Conservation (phyloP, 2,329 filamentous ascomycete genomes). For the Cryphonectria radicalis region DNA sequence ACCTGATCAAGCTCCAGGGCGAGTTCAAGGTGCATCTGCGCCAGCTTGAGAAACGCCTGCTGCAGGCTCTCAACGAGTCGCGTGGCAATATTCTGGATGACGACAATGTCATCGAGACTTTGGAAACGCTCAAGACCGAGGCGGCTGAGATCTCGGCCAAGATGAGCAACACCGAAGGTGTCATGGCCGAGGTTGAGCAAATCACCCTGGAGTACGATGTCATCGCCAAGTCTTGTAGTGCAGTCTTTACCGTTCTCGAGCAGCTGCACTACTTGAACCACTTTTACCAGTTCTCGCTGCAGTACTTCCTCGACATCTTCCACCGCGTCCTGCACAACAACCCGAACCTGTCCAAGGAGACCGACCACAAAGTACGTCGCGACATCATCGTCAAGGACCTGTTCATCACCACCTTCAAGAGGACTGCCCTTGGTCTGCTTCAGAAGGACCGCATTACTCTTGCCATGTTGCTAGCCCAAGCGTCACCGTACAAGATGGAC, state of each 20-base stretch:
- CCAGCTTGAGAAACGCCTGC: slow-evolving; percentile 88
- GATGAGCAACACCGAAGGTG: slow-evolving; percentile 94
- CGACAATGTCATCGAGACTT: slow-evolving; percentile 95
- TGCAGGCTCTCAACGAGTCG: slow-evolving; percentile 96
- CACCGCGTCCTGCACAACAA: slow-evolving; percentile 85
- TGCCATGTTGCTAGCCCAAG: slow-evolving; percentile 92
- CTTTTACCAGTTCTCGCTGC: slow-evolving; percentile 98
- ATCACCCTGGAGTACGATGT: slow-evolving; percentile 94
- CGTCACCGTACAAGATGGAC: slow-evolving; percentile 95
- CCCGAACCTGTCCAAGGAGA: slow-evolving; percentile 70
- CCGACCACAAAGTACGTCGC: slow-evolving; percentile 77
- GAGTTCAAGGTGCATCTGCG: slow-evolving; percentile 99
- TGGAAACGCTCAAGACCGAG: slow-evolving; percentile 97
- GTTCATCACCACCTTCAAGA: slow-evolving; percentile 88
- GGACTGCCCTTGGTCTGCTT: slow-evolving; percentile 88
- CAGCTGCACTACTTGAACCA: slow-evolving; percentile 98
- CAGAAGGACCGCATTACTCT: slow-evolving; percentile 95
- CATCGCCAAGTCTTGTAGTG: slow-evolving; percentile 92
- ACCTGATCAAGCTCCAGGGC: slow-evolving; percentile 97
- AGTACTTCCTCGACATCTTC: slow-evolving; percentile 98
- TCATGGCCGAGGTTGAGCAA: slow-evolving; percentile 96
- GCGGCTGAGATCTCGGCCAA: slow-evolving; percentile 94
- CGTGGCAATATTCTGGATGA: slow-evolving; percentile 98
- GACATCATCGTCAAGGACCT: slow-evolving; percentile 90
- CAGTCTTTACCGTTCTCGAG: slow-evolving; percentile 94